phyloP scores from a whole-genome alignment of 2,329 filamentous ascomycete genomes.

The Sporothrix schenckii region DNA sequence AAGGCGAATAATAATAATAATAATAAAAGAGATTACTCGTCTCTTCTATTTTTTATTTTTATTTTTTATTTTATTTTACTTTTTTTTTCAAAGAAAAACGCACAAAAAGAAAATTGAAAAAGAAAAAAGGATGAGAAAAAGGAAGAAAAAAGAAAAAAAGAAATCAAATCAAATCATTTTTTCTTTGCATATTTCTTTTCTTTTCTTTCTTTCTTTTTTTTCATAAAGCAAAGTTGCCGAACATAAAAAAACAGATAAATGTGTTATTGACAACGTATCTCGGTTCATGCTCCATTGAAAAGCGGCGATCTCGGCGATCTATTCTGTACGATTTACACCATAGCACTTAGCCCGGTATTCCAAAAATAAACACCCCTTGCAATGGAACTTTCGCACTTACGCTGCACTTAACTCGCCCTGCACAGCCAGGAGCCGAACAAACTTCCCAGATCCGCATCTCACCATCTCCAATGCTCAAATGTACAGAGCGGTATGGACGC shows the following conservation, averaged over 20 bases:
- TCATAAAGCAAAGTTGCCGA: too few relatives aligned
- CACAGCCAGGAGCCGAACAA: not conserved
- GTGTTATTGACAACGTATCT: not conserved
- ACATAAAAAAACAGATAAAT: not conserved
- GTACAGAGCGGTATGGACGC: not conserved
- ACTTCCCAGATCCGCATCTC: not conserved
- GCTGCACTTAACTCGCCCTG: not conserved
- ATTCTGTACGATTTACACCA: conserved; percentile 8
- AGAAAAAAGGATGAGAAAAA: too few relatives aligned
- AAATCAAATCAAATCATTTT: too few relatives aligned
- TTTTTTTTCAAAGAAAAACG: too few relatives aligned
- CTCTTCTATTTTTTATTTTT: too few relatives aligned
- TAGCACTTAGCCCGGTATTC: not conserved
- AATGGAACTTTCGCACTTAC: not conserved
- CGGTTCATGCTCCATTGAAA: not conserved
- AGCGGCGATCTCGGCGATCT: conserved; percentile 11
- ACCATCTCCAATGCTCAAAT: not conserved
- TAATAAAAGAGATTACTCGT: too few relatives aligned
- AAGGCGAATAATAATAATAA: too few relatives aligned
- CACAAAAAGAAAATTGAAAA: too few relatives aligned
- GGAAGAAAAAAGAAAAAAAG: too few relatives aligned
- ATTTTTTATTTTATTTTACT: too few relatives aligned
- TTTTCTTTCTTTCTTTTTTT: too few relatives aligned
- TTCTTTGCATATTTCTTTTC: too few relatives aligned
- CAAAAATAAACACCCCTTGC: conserved; percentile 21